These are phyloP conservation scores for Toxicodendron radicans DNA, from an alignment of 345 rosid species.

Conservation along the genomic window DNA sequence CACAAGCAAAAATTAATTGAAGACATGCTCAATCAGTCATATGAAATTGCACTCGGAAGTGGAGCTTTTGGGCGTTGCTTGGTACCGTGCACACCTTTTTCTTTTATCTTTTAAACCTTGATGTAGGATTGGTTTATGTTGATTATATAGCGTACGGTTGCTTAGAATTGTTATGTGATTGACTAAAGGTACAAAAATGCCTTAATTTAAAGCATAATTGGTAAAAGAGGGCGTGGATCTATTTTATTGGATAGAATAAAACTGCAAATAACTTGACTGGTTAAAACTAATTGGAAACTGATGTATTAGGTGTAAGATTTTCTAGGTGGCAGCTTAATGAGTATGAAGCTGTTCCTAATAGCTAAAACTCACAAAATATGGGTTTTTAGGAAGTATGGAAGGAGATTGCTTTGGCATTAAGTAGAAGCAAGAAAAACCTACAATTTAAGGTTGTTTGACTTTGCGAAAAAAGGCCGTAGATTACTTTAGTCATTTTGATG, in stretches of 20 bases:
- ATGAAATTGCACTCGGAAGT: slow-evolving; percentile 60
- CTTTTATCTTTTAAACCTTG: neutral
- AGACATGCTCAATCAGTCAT: slow-evolving; percentile 44
- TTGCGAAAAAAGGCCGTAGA: neutral
- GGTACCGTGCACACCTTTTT: slow-evolving; percentile 26
- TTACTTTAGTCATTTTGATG: neutral
- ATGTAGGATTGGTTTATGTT: too few species aligned
- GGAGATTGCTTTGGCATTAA: neutral
- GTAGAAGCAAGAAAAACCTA: neutral
- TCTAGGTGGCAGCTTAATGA: neutral
- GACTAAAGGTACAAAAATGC: neutral
- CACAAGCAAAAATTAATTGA: slow-evolving; percentile 55
- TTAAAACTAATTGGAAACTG: neutral
- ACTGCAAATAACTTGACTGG: neutral
- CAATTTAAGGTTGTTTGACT: neutral
- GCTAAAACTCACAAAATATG: neutral
- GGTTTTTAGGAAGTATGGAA: neutral
- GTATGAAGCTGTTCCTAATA: neutral
- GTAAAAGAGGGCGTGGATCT: neutral
- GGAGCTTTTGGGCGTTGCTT: slow-evolving; percentile 63
- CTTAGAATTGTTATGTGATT: neutral
- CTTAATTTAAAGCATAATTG: neutral
- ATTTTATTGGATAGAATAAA: neutral
- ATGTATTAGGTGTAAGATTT: neutral
- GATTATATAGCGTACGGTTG: too few species aligned